phyloP scores from a whole-genome alignment of 805 yeast genomes.

The Wickerhamiella azymoides region DNA sequence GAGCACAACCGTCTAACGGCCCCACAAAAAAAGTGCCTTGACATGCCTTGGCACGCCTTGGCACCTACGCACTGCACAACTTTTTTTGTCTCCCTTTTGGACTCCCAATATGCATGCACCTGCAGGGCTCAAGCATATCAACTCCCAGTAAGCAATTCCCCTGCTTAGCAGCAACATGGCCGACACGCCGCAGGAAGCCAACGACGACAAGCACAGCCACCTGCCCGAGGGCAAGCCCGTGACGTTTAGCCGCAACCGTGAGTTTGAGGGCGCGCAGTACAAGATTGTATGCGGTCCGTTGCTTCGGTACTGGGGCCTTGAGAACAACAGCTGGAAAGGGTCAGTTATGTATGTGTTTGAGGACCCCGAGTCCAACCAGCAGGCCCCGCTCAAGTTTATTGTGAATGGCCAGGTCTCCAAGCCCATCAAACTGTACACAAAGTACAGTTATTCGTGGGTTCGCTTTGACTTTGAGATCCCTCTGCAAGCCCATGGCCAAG shows the following conservation, averaged over 20 bases:
- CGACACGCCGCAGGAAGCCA: neutral
- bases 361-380: constrained; percentile 24
- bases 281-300: constrained; percentile 49
- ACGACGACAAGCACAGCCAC: neutral
- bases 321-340: constrained; percentile 50
- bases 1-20: too few species aligned
- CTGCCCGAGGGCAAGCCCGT: constrained; percentile 9
- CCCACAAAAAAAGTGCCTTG: too few species aligned
- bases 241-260: constrained; percentile 11
- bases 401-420: constrained; percentile 31
- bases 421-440: constrained; percentile 32
- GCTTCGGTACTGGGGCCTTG: constrained; percentile 53
- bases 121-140: constrained; percentile 6
- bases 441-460: constrained; percentile 43
- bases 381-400: constrained; percentile 23
- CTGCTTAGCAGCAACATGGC: neutral
- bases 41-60: too few species aligned
- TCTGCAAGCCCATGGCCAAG: constrained; percentile 40
- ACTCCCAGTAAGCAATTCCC: neutral
- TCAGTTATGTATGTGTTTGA: constrained; percentile 51
- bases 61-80: too few species aligned
- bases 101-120: constrained; percentile 1
- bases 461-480: constrained; percentile 45
- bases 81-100: neutral
- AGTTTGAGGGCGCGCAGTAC: constrained; percentile 8